phyloP scores from a whole-genome alignment of 495 filamentous ascomycete species.

The Trichodelitschia bisporula region DNA sequence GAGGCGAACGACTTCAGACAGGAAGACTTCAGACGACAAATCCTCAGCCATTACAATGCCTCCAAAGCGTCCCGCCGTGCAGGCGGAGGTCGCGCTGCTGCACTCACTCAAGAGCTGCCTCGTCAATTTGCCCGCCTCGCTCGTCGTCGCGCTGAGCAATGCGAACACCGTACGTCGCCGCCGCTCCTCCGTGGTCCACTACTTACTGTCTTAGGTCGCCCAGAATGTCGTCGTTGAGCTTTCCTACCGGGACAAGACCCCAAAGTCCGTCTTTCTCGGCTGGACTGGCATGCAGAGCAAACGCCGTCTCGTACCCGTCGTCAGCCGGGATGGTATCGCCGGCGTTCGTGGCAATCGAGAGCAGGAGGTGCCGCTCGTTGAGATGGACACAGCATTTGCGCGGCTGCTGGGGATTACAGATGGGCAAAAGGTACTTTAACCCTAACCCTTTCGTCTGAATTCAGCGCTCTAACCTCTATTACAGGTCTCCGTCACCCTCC shows the following conservation, averaged over 20 bases:
- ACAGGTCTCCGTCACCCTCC: conserved; percentile 40
- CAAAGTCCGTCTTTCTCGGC: conserved; percentile 57
- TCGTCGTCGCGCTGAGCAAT: conserved; percentile 61
- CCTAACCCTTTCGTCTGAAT: not conserved
- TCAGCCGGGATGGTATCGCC: conserved; percentile 45
- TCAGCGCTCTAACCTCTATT: conserved; percentile 3
- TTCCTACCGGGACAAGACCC: conserved; percentile 20
- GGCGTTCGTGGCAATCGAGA: conserved; percentile 30
- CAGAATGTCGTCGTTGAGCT: conserved; percentile 95
- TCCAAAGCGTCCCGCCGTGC: conserved; percentile 7
- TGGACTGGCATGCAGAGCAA: conserved; percentile 97
- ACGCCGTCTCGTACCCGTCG: conserved; percentile 44
- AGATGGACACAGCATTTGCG: conserved; percentile 81
- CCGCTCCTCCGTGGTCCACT: conserved; percentile 1
- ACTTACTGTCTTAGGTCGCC: conserved; percentile 29
- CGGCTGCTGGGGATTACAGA: conserved; percentile 54
- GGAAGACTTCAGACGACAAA: no score
- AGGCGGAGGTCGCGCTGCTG: conserved; percentile 53
- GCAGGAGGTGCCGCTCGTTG: conserved; percentile 49
- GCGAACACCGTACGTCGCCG: conserved; percentile 49
- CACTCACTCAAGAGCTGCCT: conserved; percentile 71
- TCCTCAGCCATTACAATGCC: no score
- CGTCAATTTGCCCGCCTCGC: conserved; percentile 70
- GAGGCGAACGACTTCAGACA: no score
- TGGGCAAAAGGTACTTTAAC: conserved; percentile 46